phyloP scores from a whole-genome alignment of 2,329 filamentous ascomycete genomes.

The Truncatella angustata region DNA sequence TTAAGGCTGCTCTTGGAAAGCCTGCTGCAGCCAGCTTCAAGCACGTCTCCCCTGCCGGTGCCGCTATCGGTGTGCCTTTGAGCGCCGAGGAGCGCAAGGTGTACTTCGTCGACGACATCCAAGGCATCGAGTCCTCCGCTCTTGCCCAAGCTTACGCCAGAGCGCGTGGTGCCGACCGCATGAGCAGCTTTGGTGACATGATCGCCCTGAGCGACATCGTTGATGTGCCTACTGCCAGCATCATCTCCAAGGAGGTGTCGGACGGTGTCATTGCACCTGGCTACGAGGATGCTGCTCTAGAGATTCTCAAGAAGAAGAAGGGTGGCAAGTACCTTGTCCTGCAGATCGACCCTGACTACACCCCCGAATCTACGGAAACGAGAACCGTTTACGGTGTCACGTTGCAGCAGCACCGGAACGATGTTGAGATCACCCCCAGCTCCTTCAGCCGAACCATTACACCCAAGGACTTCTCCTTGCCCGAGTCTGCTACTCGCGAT shows the following conservation, averaged over 20 bases:
- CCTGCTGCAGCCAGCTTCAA: slow-evolving; percentile 98
- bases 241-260: slow-evolving; percentile 96
- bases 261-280: slow-evolving; percentile 93
- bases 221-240: slow-evolving; percentile 90
- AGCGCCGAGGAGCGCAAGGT: slow-evolving; percentile 89
- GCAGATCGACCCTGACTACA: slow-evolving; percentile 87
- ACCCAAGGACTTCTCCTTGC: slow-evolving; percentile 75
- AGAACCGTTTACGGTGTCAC: slow-evolving; percentile 89
- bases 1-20: slow-evolving; percentile 82
- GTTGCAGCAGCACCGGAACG: slow-evolving; percentile 89
- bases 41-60: slow-evolving; percentile 95
- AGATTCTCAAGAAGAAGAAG: slow-evolving; percentile 97
- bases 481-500: slow-evolving; percentile 82
- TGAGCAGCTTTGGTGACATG: slow-evolving; percentile 97
- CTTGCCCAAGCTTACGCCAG: slow-evolving; percentile 95
- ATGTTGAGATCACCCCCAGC: slow-evolving; percentile 78
- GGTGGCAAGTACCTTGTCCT: slow-evolving; percentile 94
- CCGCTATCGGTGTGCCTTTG: slow-evolving; percentile 87
- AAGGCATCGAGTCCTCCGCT: slow-evolving; percentile 78
- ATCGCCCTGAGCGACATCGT: slow-evolving; percentile 91
- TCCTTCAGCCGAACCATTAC: slow-evolving; percentile 85
- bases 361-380: slow-evolving; percentile 76
- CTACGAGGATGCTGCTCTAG: slow-evolving; percentile 81
- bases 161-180: slow-evolving; percentile 92
- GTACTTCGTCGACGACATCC: slow-evolving; percentile 96